A percentile compares a stretch with the other conserved stretches of the same genome.
Conservation (phyloP, 2,329 filamentous ascomycete genomes). For the Helicocarpus griseus region DNA sequence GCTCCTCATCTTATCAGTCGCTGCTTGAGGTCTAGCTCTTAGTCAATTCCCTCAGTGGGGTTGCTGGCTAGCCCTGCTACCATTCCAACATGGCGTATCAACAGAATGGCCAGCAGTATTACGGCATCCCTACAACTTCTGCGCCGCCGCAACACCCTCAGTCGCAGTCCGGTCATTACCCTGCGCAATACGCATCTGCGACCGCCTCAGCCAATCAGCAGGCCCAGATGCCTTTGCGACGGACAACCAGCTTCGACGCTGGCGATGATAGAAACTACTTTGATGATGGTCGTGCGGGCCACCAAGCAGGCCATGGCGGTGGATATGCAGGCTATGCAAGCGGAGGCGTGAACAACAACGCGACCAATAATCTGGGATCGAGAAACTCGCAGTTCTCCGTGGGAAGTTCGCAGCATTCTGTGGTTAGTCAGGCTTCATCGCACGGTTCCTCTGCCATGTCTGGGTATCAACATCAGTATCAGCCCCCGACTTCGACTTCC, state of each 20-base stretch:
- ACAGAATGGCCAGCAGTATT: conserved; percentile 43
- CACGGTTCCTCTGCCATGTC: conserved; percentile 31
- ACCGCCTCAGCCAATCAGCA: conserved; percentile 33
- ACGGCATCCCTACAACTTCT: conserved; percentile 26
- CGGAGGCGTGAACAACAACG: conserved; percentile 13
- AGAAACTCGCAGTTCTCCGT: conserved; percentile 28
- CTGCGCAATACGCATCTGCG: conserved; percentile 34
- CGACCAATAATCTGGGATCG: conserved; percentile 24
- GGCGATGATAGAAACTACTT: conserved; percentile 59
- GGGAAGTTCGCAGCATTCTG: conserved; percentile 24
- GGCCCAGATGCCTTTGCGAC: conserved; percentile 34
- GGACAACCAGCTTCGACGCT: conserved; percentile 64
- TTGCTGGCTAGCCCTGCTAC: background rate
- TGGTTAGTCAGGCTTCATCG: conserved; percentile 32
- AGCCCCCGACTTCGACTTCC: conserved; percentile 29
- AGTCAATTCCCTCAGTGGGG: background rate
- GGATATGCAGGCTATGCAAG: conserved; percentile 26
- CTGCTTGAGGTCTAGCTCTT: background rate
- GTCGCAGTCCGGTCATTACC: conserved; percentile 7
- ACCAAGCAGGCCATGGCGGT: conserved; percentile 27
- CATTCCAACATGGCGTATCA: conserved; percentile 44
- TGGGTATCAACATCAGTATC: conserved; percentile 44
- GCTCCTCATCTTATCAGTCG: background rate
- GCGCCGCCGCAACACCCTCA: background rate
- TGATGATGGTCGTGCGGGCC: conserved; percentile 22